A percentile compares a stretch with the other conserved stretches of the same genome.
Evolutionary conservation across 306 rosid species (phyloP).

Genomic region (Quercus cerris): DNA sequence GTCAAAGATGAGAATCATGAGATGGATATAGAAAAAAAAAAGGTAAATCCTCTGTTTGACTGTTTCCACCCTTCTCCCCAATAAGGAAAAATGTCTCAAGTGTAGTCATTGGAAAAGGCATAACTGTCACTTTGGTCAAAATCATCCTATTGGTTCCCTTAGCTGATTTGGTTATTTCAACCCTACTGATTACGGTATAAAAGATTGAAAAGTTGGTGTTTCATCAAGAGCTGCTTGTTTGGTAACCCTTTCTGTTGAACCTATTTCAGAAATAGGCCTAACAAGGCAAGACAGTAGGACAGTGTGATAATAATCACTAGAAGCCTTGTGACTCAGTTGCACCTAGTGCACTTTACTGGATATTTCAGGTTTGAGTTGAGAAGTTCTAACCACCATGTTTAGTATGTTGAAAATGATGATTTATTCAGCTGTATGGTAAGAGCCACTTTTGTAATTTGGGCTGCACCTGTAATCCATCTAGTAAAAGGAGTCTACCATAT

Average conservation of each 20-base stretch:
- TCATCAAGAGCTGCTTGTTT: no score
- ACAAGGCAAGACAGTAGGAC: no score
- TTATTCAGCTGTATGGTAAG: neutral
- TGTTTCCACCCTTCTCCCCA: neutral
- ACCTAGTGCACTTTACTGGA: neutral
- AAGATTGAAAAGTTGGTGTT: no score
- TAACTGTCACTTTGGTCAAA: neutral
- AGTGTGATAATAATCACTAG: neutral
- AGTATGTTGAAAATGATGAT: neutral
- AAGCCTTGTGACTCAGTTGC: neutral
- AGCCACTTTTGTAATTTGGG: neutral
- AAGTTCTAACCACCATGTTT: no score
- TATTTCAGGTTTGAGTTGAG: neutral
- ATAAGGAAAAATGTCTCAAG: neutral
- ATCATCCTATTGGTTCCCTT: neutral
- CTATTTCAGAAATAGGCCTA: no score
- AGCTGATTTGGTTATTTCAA: no score
- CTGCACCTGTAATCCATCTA: neutral
- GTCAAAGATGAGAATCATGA: neutral
- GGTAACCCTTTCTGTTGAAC: no score
- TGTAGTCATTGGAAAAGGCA: neutral
- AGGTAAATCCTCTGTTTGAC: neutral
- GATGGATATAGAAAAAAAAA: neutral
- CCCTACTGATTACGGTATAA: no score
- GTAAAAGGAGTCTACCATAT: neutral